A percentile compares a stretch with the other conserved stretches of the same genome.
phyloP scores from a whole-genome alignment of 2,329 filamentous ascomycete species.

The Herpotrichia juniperi region DNA sequence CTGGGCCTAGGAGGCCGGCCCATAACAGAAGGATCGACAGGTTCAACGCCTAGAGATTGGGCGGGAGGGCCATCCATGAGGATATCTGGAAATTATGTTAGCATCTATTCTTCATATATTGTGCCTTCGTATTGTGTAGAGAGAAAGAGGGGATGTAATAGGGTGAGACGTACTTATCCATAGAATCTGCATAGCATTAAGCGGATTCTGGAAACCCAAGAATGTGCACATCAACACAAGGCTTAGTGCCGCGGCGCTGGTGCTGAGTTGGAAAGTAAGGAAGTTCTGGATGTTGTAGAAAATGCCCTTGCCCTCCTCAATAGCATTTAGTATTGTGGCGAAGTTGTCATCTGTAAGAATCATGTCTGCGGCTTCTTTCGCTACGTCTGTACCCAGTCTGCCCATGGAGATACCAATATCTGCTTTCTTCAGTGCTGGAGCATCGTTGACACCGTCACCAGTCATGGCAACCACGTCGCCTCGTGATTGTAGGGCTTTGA shows the following conservation, averaged over 20 bases:
- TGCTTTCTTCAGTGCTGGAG: constrained; percentile 92
- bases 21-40: constrained; percentile 94
- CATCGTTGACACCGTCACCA: constrained; percentile 96
- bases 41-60: constrained; percentile 94
- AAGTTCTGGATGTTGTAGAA: constrained; percentile 99
- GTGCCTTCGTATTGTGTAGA: too few relatives aligned
- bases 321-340: constrained; percentile 88
- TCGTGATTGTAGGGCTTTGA: constrained; percentile 85
- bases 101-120: constrained; percentile 9
- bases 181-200: constrained; percentile 99
- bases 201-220: constrained; percentile 89
- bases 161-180: constrained; percentile 85
- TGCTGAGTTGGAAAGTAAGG: constrained; percentile 96
- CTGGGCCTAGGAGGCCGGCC: constrained; percentile 84
- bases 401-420: constrained; percentile 99
- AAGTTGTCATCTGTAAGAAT: constrained; percentile 90
- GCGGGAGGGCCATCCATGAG: constrained; percentile 99
- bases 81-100: constrained; percentile 72
- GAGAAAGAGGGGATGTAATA: background rate
- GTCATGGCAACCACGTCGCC: constrained; percentile 99
- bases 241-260: constrained; percentile 89
- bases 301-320: constrained; percentile 98
- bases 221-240: constrained; percentile 92
- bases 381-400: constrained; percentile 90
- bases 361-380: constrained; percentile 95